Evolutionary conservation across 495 filamentous ascomycete species (phyloP).

Genomic region (Trichoderma orchidacearum): DNA sequence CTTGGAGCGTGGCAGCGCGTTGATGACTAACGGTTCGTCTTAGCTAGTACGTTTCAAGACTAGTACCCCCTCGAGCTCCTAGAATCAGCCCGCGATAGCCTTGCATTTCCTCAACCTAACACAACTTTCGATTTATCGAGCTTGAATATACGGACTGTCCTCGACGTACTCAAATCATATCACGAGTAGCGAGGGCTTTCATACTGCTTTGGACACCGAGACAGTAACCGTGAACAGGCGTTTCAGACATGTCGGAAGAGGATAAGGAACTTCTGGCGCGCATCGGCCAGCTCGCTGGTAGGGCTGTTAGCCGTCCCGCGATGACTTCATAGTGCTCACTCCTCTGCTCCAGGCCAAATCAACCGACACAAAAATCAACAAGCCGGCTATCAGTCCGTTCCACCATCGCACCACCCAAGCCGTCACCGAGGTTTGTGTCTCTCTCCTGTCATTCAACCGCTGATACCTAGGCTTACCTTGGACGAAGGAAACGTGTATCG

Average conservation of each 20-base stretch:
- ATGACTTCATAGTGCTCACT: constrained; percentile 5
- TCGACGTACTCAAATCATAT: no score
- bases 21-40: neutral
- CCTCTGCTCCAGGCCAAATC: constrained; percentile 50
- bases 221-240: neutral
- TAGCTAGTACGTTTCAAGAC: neutral
- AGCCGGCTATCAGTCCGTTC: constrained; percentile 12
- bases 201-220: neutral
- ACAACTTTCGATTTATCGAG: neutral
- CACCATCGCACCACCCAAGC: constrained; percentile 1
- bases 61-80: neutral
- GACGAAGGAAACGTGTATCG: neutral
- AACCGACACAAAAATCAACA: constrained; percentile 66
- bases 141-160: neutral
- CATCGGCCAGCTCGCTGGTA: constrained; percentile 67
- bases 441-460: neutral
- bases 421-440: constrained; percentile 12
- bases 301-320: constrained; percentile 7
- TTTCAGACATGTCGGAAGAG: constrained; percentile 48
- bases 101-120: neutral
- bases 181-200: no score
- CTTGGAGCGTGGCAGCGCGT: neutral
- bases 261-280: constrained; percentile 58
- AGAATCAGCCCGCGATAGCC: neutral
- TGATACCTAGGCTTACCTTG: neutral